Conservation (phyloP, 2,329 filamentous ascomycete species). For the Diaporthe amygdali region DNA sequence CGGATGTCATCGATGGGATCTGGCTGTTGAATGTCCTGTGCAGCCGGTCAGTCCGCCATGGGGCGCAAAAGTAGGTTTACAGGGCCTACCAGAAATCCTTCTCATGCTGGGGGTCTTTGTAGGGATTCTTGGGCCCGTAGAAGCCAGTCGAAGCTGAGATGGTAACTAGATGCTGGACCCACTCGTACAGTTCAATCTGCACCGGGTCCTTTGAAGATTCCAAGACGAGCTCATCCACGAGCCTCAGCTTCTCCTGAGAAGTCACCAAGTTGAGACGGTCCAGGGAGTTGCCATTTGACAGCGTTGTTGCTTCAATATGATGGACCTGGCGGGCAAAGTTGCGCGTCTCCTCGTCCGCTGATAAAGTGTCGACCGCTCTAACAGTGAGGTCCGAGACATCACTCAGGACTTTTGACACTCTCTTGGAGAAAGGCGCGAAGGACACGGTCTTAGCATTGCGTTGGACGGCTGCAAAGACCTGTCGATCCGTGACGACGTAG, state of each 20-base stretch:
- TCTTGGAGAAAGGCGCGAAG: conserved; percentile 16
- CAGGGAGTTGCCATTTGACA: not conserved
- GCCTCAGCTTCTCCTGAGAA: not conserved
- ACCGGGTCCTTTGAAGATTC: not conserved
- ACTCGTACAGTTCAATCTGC: not conserved
- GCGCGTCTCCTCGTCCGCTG: not conserved
- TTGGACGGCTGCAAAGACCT: conserved; percentile 6
- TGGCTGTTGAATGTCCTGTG: not conserved
- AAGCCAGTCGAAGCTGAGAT: not conserved
- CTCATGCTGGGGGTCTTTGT: conserved; percentile 9
- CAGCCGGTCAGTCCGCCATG: not conserved
- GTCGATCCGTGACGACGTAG: conserved; percentile 16
- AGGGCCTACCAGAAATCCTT: conserved; percentile 15
- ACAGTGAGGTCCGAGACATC: not conserved
- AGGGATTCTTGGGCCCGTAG: conserved; percentile 10
- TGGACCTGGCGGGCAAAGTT: not conserved
- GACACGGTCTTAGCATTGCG: conserved; percentile 18
- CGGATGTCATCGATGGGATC: not conserved
- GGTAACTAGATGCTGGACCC: not conserved
- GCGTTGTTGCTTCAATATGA: not conserved
- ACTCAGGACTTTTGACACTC: not conserved
- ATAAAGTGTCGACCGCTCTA: not conserved
- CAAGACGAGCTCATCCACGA: not conserved
- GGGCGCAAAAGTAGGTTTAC: too few relatives aligned
- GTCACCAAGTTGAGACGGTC: conserved; percentile 12